Evolutionary conservation across 768 basidiomycete species (phyloP).

Genomic region (Lentinula raphanica): DNA sequence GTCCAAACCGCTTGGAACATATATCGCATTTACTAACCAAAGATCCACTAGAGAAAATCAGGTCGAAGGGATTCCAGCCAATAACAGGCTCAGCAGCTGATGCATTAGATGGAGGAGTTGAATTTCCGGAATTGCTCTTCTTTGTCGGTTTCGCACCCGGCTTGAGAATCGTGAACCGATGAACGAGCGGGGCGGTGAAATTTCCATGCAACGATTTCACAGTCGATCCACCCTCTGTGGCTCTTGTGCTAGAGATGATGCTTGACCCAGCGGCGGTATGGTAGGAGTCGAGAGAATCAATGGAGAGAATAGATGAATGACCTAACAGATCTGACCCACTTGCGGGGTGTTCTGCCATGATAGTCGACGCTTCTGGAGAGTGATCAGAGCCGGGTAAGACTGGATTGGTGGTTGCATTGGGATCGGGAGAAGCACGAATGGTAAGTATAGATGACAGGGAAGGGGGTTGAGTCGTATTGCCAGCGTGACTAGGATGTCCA

Average conservation of each 20-base stretch:
- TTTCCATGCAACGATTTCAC: slow-evolving; percentile 41
- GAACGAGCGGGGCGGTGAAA: slow-evolving; percentile 50
- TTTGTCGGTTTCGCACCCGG: slow-evolving; percentile 63
- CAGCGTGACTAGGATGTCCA: slow-evolving; percentile 34
- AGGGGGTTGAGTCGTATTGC: slow-evolving; percentile 34
- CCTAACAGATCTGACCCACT: slow-evolving; percentile 33
- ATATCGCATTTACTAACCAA: slow-evolving; percentile 77
- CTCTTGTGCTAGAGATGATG: slow-evolving; percentile 48
- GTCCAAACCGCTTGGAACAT: slow-evolving; percentile 72
- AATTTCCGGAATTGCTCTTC: slow-evolving; percentile 26
- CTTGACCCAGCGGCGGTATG: slow-evolving; percentile 56
- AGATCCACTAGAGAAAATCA: slow-evolving; percentile 71
- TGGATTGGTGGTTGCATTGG: slow-evolving; percentile 37
- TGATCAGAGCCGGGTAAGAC: slow-evolving; percentile 31
- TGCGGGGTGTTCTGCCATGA: slow-evolving; percentile 16
- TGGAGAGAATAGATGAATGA: slow-evolving; percentile 47
- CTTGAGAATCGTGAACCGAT: slow-evolving; percentile 84
- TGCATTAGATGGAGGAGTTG: slow-evolving; percentile 18
- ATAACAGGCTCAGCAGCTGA: slow-evolving; percentile 18
- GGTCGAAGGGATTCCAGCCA: slow-evolving; percentile 73
- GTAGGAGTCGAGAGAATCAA: slow-evolving; percentile 57
- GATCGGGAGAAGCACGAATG: slow-evolving; percentile 51
- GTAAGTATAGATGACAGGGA: slow-evolving; percentile 73
- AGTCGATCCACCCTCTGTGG: slow-evolving; percentile 76
- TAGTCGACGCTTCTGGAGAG: not conserved